Evolutionary conservation across 768 basidiomycete species (phyloP), one percentile per base, ranked within the genome.

Genomic region (Boletus rubescentipes): DNA sequence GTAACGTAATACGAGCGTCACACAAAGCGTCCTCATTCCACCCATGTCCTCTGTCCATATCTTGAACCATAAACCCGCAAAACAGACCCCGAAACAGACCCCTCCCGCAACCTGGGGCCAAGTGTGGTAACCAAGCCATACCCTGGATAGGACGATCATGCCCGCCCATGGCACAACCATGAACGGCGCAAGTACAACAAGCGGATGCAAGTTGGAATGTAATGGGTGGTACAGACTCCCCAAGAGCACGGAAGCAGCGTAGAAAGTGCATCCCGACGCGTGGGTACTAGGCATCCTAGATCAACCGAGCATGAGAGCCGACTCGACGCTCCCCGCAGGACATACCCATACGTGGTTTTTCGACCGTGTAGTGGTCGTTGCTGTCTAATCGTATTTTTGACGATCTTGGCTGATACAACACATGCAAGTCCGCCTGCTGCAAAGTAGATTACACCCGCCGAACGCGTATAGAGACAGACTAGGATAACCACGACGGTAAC

Each of bases 241-340:
- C 11, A 90, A 72, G 12, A 77, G 58, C 23, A 83, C 78, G 63
- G 82, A 91, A 2, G 78, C 74, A 9, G 81, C 83, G 63, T 80
- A 86, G 71, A 77, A 91, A 2, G 78, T 75, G 60, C 88, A 87
- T 6, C 77, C 73, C 10, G 87, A 84, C 11, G 89, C 85, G 67
- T 92, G 90, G 6, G 90, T 91, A 57, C 86, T 89, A 6, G 90
- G 90, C 90, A 92, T 91, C 12, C 90, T 91, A 64, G 44, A 53
- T 15, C n/a, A 26, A 8, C 18, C 59, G 23, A 49, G 48, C 31
- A 36, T 30, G 23, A 23, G 26, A 31, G 26, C 36, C 35, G 35
- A n/a, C 37, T 20, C 30, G 30, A 11, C 8, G 6, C 15, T 40
- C 32, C n/a, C 0, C 31, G 21, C 9, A 37, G n/a, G 40, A 54